Conservation (phyloP, 2,329 filamentous ascomycete species). For the Pseudohalonectria lignicola region DNA sequence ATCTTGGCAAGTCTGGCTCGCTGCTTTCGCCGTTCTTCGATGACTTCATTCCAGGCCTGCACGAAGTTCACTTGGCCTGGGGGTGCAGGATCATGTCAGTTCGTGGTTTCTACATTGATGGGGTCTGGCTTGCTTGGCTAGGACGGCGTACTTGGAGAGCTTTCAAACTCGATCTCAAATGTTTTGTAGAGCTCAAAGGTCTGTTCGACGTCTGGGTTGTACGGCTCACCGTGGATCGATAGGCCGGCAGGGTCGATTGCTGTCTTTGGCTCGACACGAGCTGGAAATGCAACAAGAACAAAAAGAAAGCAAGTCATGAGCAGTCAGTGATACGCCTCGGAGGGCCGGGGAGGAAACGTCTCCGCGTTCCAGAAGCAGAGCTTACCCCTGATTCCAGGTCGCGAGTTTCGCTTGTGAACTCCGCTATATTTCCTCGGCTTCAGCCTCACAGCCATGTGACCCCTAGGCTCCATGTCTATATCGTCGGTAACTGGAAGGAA, state of each 20-base stretch:
- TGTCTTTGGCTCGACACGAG: slow-evolving; percentile 10
- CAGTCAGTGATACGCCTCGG: too few species aligned
- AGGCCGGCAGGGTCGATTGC: slow-evolving; percentile 12
- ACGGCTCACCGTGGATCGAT: slow-evolving; percentile 13
- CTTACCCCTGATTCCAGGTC: slow-evolving; percentile 15
- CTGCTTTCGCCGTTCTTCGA: slow-evolving; percentile 13
- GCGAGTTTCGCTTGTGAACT: slow-evolving; percentile 10
- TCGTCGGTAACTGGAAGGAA: slow-evolving; percentile 14
- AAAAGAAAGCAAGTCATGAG: neutral
- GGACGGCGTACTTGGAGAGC: slow-evolving; percentile 14
- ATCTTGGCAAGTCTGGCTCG: slow-evolving; percentile 11
- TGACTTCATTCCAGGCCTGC: slow-evolving; percentile 17
- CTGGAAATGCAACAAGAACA: slow-evolving; percentile 3
- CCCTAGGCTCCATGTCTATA: slow-evolving; percentile 13
- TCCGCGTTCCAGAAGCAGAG: too few species aligned
- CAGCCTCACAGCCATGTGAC: slow-evolving; percentile 15
- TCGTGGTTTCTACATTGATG: too few species aligned
- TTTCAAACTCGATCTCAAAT: slow-evolving; percentile 20
- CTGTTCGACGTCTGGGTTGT: slow-evolving; percentile 12
- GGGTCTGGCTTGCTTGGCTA: too few species aligned
- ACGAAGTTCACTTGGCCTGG: slow-evolving; percentile 16
- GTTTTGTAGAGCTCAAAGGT: slow-evolving; percentile 16
- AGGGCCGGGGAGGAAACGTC: too few species aligned
- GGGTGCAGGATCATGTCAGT: too few species aligned
- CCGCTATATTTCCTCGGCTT: slow-evolving; percentile 14